Percentiles rank a stretch among this genome's conserved stretches.
phyloP scores from a whole-genome alignment of 2,329 filamentous ascomycete genomes.

The Claviceps sorghi region DNA sequence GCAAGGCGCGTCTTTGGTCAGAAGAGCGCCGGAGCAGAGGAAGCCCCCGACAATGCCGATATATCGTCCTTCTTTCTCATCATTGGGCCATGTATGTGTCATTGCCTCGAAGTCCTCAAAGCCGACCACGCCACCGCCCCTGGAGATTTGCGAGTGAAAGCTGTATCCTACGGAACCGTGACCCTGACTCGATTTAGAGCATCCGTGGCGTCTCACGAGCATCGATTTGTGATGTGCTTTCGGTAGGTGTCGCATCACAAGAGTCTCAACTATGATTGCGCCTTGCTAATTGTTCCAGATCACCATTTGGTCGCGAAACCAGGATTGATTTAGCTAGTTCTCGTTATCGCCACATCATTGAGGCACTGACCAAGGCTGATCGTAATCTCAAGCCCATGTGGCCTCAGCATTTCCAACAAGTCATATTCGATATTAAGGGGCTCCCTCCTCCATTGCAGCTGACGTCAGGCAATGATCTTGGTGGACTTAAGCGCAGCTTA shows the following conservation, averaged over 20 bases:
- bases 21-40: constrained; percentile 26
- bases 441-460: constrained; percentile 38
- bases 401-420: constrained; percentile 40
- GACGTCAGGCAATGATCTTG: constrained; percentile 39
- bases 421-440: constrained; percentile 37
- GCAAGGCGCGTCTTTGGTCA: constrained; percentile 30
- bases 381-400: constrained; percentile 42
- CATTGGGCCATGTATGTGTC: constrained; percentile 37
- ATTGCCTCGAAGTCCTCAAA: constrained; percentile 35
- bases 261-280: not conserved
- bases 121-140: constrained; percentile 26
- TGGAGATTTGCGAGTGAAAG: constrained; percentile 33
- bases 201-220: constrained; percentile 36
- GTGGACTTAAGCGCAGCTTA: constrained; percentile 38
- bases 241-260: constrained; percentile 23
- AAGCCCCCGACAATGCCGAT: constrained; percentile 32
- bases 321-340: constrained; percentile 39
- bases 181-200: constrained; percentile 37
- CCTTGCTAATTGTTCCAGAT: constrained; percentile 13
- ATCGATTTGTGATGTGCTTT: constrained; percentile 41
- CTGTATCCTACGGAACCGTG: constrained; percentile 37
- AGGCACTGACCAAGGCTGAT: constrained; percentile 38
- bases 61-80: constrained; percentile 39
- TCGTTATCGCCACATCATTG: constrained; percentile 38
- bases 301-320: constrained; percentile 28